These are phyloP conservation scores for Alternaria longipes DNA, from an alignment of 2,329 filamentous ascomycete species.

Conservation along the genomic window DNA sequence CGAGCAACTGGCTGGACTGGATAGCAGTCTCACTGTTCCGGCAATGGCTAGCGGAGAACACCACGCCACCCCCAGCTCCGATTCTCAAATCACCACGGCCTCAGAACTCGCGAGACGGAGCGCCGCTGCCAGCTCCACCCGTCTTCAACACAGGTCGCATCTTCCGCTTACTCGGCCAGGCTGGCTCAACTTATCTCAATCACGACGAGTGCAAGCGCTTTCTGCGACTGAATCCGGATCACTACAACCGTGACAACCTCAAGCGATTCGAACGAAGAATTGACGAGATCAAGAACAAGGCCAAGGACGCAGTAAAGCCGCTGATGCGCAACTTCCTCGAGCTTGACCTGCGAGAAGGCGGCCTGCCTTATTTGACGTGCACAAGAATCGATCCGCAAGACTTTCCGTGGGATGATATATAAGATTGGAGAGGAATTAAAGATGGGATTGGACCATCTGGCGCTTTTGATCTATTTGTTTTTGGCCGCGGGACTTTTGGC, in stretches of 20 bases:
- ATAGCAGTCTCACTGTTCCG: slow-evolving; percentile 86
- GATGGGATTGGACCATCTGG: slow-evolving; percentile 7
- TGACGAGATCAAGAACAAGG: slow-evolving; percentile 87
- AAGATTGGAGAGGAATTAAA: background rate
- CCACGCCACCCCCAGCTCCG: slow-evolving; percentile 72
- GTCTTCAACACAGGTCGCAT: slow-evolving; percentile 73
- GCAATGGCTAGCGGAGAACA: slow-evolving; percentile 93
- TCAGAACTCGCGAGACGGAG: slow-evolving; percentile 36
- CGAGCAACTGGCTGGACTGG: slow-evolving; percentile 87
- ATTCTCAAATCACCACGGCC: slow-evolving; percentile 57
- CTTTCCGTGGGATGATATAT: slow-evolving; percentile 66
- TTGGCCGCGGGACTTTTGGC: slow-evolving; percentile 11
- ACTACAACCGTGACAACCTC: slow-evolving; percentile 88
- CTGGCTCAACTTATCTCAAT: slow-evolving; percentile 71
- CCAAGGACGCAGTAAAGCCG: slow-evolving; percentile 82
- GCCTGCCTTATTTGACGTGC: slow-evolving; percentile 71
- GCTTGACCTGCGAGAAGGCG: slow-evolving; percentile 71
- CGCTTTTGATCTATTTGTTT: slow-evolving; percentile 14
- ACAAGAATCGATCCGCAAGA: slow-evolving; percentile 69
- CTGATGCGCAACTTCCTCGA: slow-evolving; percentile 87
- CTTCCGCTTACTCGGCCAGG: slow-evolving; percentile 78
- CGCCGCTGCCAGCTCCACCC: slow-evolving; percentile 50
- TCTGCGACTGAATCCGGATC: slow-evolving; percentile 80
- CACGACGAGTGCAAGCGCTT: slow-evolving; percentile 93
- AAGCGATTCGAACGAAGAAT: slow-evolving; percentile 85